A percentile compares a stretch with the other conserved stretches of the same genome.
Evolutionary conservation across 495 filamentous ascomycete species (phyloP).

Genomic region (Thermothielavioides terrestris): DNA sequence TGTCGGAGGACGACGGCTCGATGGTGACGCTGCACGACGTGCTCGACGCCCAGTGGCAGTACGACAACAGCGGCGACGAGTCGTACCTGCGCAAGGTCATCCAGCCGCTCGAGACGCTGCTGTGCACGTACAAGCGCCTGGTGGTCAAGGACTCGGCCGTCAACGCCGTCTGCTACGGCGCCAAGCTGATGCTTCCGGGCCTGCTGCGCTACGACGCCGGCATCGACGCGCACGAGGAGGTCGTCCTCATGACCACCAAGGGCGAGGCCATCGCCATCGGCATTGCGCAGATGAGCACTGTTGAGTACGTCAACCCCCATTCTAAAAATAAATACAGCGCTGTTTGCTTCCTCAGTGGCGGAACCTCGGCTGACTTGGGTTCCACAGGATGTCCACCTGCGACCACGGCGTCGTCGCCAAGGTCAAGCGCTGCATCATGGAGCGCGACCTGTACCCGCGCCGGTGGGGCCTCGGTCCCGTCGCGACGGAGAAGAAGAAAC

Average conservation of each 20-base stretch:
- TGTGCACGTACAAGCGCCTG: slow-evolving; percentile 86
- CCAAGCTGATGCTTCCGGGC: slow-evolving; percentile 96
- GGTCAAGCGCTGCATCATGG: slow-evolving; percentile 97
- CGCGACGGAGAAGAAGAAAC: slow-evolving; percentile 94
- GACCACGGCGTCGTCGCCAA: slow-evolving; percentile 96
- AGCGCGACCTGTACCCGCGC: slow-evolving; percentile 90
- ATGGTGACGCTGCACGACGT: slow-evolving; percentile 95
- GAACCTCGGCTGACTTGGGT: not conserved
- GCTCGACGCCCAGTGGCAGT: slow-evolving; percentile 85
- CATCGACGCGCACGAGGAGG: slow-evolving; percentile 49
- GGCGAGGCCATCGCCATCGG: slow-evolving; percentile 94
- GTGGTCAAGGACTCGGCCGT: slow-evolving; percentile 96
- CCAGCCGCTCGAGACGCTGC: slow-evolving; percentile 78
- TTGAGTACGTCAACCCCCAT: slow-evolving; percentile 24
- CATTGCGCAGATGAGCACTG: slow-evolving; percentile 72
- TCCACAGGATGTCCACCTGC: slow-evolving; percentile 59
- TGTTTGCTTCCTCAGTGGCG: too few relatives aligned
- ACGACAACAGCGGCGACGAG: slow-evolving; percentile 88
- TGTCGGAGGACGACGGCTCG: slow-evolving; percentile 70
- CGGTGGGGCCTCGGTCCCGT: slow-evolving; percentile 91
- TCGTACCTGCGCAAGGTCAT: slow-evolving; percentile 81
- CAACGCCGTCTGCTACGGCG: slow-evolving; percentile 95
- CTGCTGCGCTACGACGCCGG: slow-evolving; percentile 80
- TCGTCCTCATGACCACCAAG: slow-evolving; percentile 97
- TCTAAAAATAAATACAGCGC: too few relatives aligned